Evolutionary conservation across 2,329 filamentous ascomycete species (phyloP).

Genomic region (Saccharata proteae): DNA sequence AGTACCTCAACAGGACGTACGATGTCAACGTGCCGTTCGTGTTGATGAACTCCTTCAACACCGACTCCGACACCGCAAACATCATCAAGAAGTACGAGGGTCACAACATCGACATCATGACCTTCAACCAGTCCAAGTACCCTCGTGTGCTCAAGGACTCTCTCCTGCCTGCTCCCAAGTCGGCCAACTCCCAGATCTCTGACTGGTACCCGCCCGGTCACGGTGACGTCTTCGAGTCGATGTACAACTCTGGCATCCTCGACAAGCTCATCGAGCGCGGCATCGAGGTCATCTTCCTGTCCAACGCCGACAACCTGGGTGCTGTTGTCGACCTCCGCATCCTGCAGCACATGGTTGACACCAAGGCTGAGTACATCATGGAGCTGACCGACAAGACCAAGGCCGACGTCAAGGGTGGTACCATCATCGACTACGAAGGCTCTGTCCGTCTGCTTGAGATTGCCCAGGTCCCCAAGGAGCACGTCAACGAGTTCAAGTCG

Average conservation of each 20-base stretch:
- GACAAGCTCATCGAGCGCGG: conserved; percentile 92
- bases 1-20: conserved; percentile 98
- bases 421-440: conserved; percentile 98
- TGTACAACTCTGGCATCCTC: conserved; percentile 97
- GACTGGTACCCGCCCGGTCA: conserved; percentile 99
- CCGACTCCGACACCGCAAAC: conserved; percentile 90
- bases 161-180: conserved; percentile 87
- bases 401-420: conserved; percentile 99
- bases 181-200: conserved; percentile 70
- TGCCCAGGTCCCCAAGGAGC: conserved; percentile 98
- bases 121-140: conserved; percentile 99
- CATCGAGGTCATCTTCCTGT: conserved; percentile 96
- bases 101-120: conserved; percentile 98
- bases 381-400: conserved; percentile 99
- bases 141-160: conserved; percentile 98
- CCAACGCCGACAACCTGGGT: conserved; percentile 97
- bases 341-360: conserved; percentile 98
- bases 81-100: conserved; percentile 99
- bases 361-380: conserved; percentile 97
- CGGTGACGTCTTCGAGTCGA: conserved; percentile 98
- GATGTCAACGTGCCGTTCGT: conserved; percentile 95
- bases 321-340: conserved; percentile 97
- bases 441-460: conserved; percentile 95
- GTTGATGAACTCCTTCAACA: conserved; percentile 99
- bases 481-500: conserved; percentile 99